Percentiles rank a stretch among this genome's conserved stretches.
Evolutionary conservation across 805 yeast species (phyloP).

Genomic region (Pichia cephalocereana): DNA sequence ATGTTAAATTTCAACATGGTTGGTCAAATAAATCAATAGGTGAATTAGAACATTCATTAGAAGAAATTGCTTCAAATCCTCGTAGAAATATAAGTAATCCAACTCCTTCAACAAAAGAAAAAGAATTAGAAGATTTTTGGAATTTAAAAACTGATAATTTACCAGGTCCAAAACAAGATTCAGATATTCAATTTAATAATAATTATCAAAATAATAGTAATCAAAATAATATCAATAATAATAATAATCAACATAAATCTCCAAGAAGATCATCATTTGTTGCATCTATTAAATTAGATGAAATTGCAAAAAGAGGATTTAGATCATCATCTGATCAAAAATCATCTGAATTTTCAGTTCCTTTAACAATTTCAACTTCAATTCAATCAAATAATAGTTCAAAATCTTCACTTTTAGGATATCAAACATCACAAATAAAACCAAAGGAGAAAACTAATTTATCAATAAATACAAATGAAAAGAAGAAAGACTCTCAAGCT

Average conservation of each 20-base stretch:
- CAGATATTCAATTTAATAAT: background rate
- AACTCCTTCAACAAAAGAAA: constrained; percentile 1
- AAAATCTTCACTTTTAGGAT: background rate
- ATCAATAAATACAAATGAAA: background rate
- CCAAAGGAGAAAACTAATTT: constrained; percentile 1
- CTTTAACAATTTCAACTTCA: background rate
- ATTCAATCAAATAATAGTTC: background rate
- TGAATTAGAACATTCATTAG: constrained; percentile 23
- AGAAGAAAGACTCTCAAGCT: background rate
- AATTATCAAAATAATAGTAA: background rate
- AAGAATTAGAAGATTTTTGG: constrained; percentile 22
- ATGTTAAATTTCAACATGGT: constrained; percentile 29
- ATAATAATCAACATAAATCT: background rate
- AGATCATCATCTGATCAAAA: constrained; percentile 8
- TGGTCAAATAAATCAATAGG: constrained; percentile 24
- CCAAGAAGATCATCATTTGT: constrained; percentile 10
- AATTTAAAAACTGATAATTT: constrained; percentile 18
- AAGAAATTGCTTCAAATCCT: constrained; percentile 13
- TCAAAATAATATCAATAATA: background rate
- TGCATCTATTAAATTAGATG: constrained; percentile 20
- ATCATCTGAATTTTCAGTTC: background rate
- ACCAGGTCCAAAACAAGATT: constrained; percentile 8
- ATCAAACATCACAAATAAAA: constrained; percentile 9
- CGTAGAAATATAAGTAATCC: background rate
- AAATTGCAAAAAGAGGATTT: constrained; percentile 16